phyloP scores from a whole-genome alignment of 2,329 filamentous ascomycete species.

The Fusarium haematococcum region DNA sequence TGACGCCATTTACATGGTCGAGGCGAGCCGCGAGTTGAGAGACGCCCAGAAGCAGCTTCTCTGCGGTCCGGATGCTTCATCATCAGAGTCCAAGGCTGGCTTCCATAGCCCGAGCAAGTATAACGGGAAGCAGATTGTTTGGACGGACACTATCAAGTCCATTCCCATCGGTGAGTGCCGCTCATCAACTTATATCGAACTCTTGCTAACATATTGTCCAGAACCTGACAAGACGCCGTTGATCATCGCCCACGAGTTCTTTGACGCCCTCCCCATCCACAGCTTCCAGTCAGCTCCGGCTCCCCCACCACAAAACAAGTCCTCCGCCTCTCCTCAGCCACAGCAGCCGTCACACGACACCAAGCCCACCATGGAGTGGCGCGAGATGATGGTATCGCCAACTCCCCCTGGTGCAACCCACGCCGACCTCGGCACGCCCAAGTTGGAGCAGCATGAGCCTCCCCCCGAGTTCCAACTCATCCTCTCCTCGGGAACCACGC shows the following conservation, averaged over 20 bases:
- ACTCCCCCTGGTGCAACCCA: constrained; percentile 68
- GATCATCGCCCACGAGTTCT: constrained; percentile 98
- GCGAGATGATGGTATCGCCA: constrained; percentile 82
- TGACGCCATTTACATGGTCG: constrained; percentile 91
- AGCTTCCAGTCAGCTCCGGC: constrained; percentile 82
- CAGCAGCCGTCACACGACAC: constrained; percentile 47
- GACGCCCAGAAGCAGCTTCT: constrained; percentile 83
- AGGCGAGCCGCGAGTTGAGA: constrained; percentile 86
- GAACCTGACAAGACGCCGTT: constrained; percentile 82
- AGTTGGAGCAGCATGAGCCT: constrained; percentile 61
- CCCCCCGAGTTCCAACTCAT: constrained; percentile 90
- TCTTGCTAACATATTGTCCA: constrained; percentile 44
- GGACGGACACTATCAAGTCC: constrained; percentile 91
- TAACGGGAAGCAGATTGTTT: constrained; percentile 79
- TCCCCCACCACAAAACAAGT: constrained; percentile 42
- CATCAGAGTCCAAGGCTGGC: constrained; percentile 79
- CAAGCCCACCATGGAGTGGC: constrained; percentile 73
- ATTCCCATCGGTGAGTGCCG: constrained; percentile 72
- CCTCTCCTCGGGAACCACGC: constrained; percentile 78
- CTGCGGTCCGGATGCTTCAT: constrained; percentile 75
- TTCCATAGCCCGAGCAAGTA: constrained; percentile 82
- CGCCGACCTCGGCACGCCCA: constrained; percentile 65
- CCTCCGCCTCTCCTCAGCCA: constrained; percentile 47
- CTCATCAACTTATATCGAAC: neutral
- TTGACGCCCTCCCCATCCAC: constrained; percentile 96